Base-by-base conservation (phyloP, 805 yeast species). In the Ogataea methylovora region DNA sequence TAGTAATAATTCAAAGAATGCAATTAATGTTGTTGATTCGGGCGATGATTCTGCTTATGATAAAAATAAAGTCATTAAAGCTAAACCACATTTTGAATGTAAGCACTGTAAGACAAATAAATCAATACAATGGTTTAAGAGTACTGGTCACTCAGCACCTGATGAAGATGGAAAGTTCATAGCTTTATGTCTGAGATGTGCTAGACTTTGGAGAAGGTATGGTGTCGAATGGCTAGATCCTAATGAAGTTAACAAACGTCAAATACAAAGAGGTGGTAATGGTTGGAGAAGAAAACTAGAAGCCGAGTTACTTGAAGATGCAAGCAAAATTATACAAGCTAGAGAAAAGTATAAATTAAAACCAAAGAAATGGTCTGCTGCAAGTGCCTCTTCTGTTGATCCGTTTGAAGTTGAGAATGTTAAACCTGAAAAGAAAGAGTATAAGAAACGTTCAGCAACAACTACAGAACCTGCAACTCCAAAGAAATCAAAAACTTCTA, bases 221-320 rank as follows among this genome's bases (percentile, higher is more conserved):
- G 96, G 87, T 0, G 78, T 84, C 0, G 67, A 65, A 8, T 92
- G 97, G 97, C 85, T 79, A 43, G 76, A 75, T 23, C 95, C 95
- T 0, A 45, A 58, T 17, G 86, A 79, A 35, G 76, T 84, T 0
- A 56, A 76, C 28, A 73, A 67, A 51, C 74, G 71, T 38, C 56
- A 49, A 26, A 53, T 46, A 13, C 62, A 58, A 38, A 54, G 59
- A 35, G 58, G 75, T 11, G 69, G 72, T 15, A 67, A 66, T 24
- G 73, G 73, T 1, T 74, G 79, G 79, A 73, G 69, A 43, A 69
- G 71, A 42, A 69, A 67, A 36, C 55, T 82, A 1, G 97, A 88
- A 43, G 64, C 69, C 39, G 97, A 79, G 46, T 60, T 74, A 23
- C 52, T 77, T 1, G 67, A 66, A 23, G 96, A 87, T 55, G 62